Evolutionary conservation across 306 rosid genomes (phyloP).

Genomic region (Cicer judaicum): DNA sequence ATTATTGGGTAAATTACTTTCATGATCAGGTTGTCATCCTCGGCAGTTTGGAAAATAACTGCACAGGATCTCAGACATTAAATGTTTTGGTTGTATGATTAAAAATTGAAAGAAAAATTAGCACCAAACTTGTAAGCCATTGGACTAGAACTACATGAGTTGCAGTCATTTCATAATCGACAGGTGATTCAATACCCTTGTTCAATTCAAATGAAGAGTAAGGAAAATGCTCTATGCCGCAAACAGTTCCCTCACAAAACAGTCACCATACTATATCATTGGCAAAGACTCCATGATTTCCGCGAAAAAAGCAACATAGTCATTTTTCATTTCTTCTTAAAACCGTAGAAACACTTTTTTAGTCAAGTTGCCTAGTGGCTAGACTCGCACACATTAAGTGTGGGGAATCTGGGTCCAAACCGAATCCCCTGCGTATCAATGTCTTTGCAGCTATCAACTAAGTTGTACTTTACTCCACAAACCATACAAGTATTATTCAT

Average conservation of each 20-base stretch:
- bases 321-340: neutral
- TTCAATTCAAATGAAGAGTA: constrained; percentile 14
- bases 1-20: neutral
- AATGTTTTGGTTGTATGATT: neutral
- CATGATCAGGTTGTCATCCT: neutral
- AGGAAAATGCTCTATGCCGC: neutral
- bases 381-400: no score
- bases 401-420: no score
- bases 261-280: neutral
- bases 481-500: neutral
- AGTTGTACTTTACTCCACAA: neutral
- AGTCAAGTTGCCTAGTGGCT: no score
- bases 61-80: constrained; percentile 11
- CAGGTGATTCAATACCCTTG: neutral
- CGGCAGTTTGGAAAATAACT: neutral
- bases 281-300: neutral
- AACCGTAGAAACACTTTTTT: neutral
- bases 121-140: neutral
- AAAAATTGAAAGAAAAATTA: neutral
- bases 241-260: neutral
- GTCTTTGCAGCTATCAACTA: no score
- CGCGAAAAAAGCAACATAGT: neutral
- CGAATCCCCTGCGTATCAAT: no score
- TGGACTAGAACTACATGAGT: neutral
- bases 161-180: constrained; percentile 3